A percentile compares a stretch with the other conserved stretches of the same genome.
These are phyloP conservation scores for Penicillium digitatum DNA, from an alignment of 2,329 filamentous ascomycete genomes.

Conservation along the genomic window DNA sequence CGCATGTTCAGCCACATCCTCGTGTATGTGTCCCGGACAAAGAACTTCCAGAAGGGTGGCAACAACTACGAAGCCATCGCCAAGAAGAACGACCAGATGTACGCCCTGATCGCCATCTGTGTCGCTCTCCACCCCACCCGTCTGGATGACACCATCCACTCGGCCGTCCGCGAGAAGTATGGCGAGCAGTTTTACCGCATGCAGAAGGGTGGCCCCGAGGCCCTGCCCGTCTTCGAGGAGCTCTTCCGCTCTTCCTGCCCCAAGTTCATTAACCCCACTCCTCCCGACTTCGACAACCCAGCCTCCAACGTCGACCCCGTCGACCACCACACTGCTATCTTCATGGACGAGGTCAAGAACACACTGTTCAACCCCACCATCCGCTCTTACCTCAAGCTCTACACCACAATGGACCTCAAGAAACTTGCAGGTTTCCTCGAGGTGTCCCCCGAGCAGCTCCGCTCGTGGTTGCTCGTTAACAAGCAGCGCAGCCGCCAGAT, in stretches of 20 bases:
- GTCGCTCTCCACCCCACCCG: conserved; percentile 96
- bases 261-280: conserved; percentile 97
- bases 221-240: conserved; percentile 95
- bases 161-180: conserved; percentile 96
- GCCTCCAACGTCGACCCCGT: conserved; percentile 93
- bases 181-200: conserved; percentile 96
- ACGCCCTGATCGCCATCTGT: conserved; percentile 96
- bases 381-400: conserved; percentile 97
- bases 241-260: conserved; percentile 97
- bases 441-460: conserved; percentile 91
- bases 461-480: conserved; percentile 90
- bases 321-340: conserved; percentile 94
- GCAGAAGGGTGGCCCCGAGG: conserved; percentile 92
- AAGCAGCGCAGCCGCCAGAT: conserved; percentile 98
- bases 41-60: conserved; percentile 99
- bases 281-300: conserved; percentile 96
- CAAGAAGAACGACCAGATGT: conserved; percentile 99
- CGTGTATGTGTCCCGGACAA: conserved; percentile 95
- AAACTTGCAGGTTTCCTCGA: conserved; percentile 97
- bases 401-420: conserved; percentile 98
- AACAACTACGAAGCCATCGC: conserved; percentile 91
- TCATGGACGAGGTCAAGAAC: conserved; percentile 99
- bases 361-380: conserved; percentile 97
- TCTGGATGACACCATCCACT: conserved; percentile 98
- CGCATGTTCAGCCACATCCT: conserved; percentile 99